These are phyloP conservation scores for Sequoia sempervirens DNA, from an alignment of 75 land plant species.

Conservation along the genomic window DNA sequence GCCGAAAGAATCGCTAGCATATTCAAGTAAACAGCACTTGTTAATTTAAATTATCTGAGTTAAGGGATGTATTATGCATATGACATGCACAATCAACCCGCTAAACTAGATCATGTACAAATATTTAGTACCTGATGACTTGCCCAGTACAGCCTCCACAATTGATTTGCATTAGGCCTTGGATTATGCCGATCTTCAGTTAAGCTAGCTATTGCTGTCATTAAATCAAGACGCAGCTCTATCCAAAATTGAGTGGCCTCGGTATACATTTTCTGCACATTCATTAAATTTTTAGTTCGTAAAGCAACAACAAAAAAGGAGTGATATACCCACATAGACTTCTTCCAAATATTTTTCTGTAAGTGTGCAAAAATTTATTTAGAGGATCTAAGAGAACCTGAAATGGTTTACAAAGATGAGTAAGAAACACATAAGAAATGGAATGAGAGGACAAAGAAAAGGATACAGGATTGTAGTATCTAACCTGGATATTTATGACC, in stretches of 20 bases:
- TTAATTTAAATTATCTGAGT: not conserved
- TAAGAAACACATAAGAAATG: not conserved
- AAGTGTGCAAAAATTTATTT: not conserved
- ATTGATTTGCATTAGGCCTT: constrained; percentile 57
- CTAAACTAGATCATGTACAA: not conserved
- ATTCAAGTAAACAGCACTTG: not conserved
- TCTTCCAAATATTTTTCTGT: not conserved
- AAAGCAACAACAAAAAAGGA: not conserved
- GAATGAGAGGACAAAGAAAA: not conserved
- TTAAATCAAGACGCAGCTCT: constrained; percentile 71
- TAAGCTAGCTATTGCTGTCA: constrained; percentile 68
- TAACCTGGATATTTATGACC: not conserved
- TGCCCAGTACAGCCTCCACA: constrained; percentile 96
- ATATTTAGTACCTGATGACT: constrained; percentile 76
- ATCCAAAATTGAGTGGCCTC: constrained; percentile 89
- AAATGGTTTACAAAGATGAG: not conserved
- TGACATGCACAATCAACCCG: not conserved
- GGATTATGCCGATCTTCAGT: constrained; percentile 27
- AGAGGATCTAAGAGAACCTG: not conserved
- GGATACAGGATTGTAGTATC: not conserved
- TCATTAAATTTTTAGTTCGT: not conserved
- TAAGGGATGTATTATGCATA: not conserved
- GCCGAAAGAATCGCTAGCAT: constrained; percentile 87
- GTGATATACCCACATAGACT: not conserved
- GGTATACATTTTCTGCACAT: constrained; percentile 64